Conservation (phyloP, 805 yeast genomes). For the Schwanniomyces sp. region DNA sequence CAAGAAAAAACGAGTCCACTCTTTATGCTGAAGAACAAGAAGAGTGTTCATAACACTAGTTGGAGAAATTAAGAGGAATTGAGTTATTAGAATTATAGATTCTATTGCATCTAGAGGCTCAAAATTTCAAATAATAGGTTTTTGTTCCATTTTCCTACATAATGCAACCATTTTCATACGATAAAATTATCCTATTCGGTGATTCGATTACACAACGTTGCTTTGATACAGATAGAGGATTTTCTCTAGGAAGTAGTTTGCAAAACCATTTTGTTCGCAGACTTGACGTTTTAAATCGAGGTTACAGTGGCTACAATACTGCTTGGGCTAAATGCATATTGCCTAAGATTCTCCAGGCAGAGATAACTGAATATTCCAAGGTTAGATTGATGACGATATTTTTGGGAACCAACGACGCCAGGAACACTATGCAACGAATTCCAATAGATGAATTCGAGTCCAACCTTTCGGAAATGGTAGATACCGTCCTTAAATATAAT, state of each 20-base stretch:
- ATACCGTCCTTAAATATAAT: constrained; percentile 35
- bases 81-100: too few species aligned
- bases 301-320: constrained; percentile 75
- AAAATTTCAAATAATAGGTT: too few species aligned
- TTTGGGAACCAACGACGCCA: constrained; percentile 78
- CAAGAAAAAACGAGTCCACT: too few species aligned
- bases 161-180: constrained; percentile 5
- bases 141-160: background rate
- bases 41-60: too few species aligned
- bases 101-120: too few species aligned
- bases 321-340: constrained; percentile 49
- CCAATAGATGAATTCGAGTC: constrained; percentile 46
- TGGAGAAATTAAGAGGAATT: too few species aligned
- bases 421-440: constrained; percentile 40
- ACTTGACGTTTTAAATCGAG: constrained; percentile 70
- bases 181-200: constrained; percentile 63
- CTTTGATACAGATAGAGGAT: constrained; percentile 36
- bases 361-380: constrained; percentile 16
- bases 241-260: constrained; percentile 52
- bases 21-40: too few species aligned
- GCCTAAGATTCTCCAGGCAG: constrained; percentile 47
- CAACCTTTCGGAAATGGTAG: constrained; percentile 48
- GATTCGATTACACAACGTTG: constrained; percentile 68
- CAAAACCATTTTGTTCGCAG: constrained; percentile 54
- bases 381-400: constrained; percentile 57